Evolutionary conservation across 768 basidiomycete genomes (phyloP), one percentile per base, ranked within the genome.

Genomic region (Pleurotus pulmonarius): DNA sequence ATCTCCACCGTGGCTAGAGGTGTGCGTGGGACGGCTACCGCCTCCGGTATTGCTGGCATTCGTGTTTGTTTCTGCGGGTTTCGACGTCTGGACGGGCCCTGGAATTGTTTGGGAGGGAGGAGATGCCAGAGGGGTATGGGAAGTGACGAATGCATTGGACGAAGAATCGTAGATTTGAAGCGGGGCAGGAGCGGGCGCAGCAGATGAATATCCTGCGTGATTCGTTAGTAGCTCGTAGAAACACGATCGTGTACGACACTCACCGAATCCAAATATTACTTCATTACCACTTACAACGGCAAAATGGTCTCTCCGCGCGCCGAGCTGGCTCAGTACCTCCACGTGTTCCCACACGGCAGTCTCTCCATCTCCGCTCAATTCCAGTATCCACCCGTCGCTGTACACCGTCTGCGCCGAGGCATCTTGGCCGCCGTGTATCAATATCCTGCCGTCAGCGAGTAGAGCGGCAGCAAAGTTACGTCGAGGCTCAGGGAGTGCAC

Each of bases 341-440:
- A 86, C 72, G 44, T 63, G 60, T 6, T 72, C 76, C 91, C 90
- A 92, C 1, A 72, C 71, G 75, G 85, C 82, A 3, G 85, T 81
- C 24, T n/a, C 29, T 2, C 37, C 49, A 55, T 64, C 75, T 63
- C 75, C 72, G 7, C 73, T 72, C 2, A 82, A 80, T 64, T 87
- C 83, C 37, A 88, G 78, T 54, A 87, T 76, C 85, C 83, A 88
- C 13, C 92, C 94, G 69, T 88, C 87, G 38, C 67, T 73, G 56
- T 76, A 79, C n/a, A 77, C 79, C 3, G 63, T 74, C 63, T 85
- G 79, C 41, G 85, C 71, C 38, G 57, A 64, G 3, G 77, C 80
- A 63, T 90, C 83, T 25, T 82, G 78, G 5, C 94, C 94, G 4
- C 94, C 94, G 18, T 92, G 89, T 13, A 95, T 83, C 56, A 94